Evolutionary conservation across 1,284 basidiomycete genomes (phyloP).

Genomic region (Heterobasidion occidentale): DNA sequence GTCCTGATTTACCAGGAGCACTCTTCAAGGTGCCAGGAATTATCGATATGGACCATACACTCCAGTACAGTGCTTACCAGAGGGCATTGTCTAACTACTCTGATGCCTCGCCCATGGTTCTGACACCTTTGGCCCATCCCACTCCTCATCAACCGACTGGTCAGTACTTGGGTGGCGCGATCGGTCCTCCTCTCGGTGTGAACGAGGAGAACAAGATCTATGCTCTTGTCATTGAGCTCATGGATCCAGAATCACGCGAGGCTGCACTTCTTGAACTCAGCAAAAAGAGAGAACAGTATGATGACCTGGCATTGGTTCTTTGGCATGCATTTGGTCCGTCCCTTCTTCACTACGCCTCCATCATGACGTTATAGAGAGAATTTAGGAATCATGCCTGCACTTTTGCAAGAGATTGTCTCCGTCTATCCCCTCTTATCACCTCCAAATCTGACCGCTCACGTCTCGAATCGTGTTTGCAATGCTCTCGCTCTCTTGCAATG

Average conservation of each 20-base stretch:
- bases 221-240: slow-evolving; percentile 72
- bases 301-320: slow-evolving; percentile 93
- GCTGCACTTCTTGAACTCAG: slow-evolving; percentile 89
- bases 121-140: slow-evolving; percentile 35
- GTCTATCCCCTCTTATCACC: slow-evolving; percentile 96
- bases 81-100: slow-evolving; percentile 27
- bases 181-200: slow-evolving; percentile 18
- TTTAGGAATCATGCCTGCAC: slow-evolving; percentile 94
- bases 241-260: slow-evolving; percentile 79
- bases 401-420: slow-evolving; percentile 96
- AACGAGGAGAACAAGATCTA: slow-evolving; percentile 79
- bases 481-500: slow-evolving; percentile 96
- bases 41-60: background rate
- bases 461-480: slow-evolving; percentile 99
- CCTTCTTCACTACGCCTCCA: background rate
- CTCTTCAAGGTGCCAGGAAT: background rate
- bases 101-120: slow-evolving; percentile 36
- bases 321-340: slow-evolving; percentile 97
- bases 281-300: slow-evolving; percentile 99
- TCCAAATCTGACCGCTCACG: slow-evolving; percentile 94
- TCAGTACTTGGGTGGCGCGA: slow-evolving; percentile 20
- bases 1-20: too few relatives aligned
- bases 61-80: slow-evolving; percentile 12
- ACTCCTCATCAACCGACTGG: slow-evolving; percentile 42
- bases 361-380: background rate